Evolutionary conservation across 225 moss, liverwort and hornwort genomes (phyloP).

Genomic region (Straminergon stramineum): DNA sequence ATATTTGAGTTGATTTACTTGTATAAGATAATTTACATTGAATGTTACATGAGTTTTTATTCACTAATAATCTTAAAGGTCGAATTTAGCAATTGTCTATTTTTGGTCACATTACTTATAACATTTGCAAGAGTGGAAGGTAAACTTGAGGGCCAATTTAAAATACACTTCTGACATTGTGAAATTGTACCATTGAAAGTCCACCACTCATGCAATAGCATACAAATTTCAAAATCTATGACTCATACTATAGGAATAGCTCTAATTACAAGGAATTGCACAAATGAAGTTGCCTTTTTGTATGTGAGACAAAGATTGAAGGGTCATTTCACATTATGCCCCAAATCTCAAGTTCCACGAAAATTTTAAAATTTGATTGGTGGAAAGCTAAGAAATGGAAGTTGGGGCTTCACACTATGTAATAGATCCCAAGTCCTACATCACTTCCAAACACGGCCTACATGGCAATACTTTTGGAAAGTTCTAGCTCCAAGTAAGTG

Average conservation of each 20-base stretch:
- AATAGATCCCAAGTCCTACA: not conserved
- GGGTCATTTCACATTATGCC: not conserved
- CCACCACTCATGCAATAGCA: not conserved
- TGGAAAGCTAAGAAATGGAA: rapidly evolving
- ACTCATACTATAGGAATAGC: not conserved
- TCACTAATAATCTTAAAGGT: not conserved
- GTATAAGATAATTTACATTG: not conserved
- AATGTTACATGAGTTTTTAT: not conserved
- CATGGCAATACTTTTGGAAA: not conserved
- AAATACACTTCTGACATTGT: not conserved
- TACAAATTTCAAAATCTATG: not conserved
- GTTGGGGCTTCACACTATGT: rapidly evolving
- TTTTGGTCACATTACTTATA: rapidly evolving
- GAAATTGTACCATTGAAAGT: not conserved
- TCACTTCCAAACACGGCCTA: too few relatives aligned
- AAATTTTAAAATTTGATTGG: not conserved
- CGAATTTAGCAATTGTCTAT: not conserved
- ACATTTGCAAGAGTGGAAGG: not conserved
- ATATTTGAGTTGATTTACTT: not conserved
- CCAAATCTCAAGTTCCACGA: not conserved
- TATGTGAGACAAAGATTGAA: not conserved
- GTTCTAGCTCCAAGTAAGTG: rapidly evolving
- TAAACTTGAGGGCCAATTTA: rapidly evolving
- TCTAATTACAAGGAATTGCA: not conserved
- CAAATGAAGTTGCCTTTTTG: not conserved